phyloP scores from a whole-genome alignment of 192 early-diverging fungal species.

The Jimgerdemannia lactiflua region DNA sequence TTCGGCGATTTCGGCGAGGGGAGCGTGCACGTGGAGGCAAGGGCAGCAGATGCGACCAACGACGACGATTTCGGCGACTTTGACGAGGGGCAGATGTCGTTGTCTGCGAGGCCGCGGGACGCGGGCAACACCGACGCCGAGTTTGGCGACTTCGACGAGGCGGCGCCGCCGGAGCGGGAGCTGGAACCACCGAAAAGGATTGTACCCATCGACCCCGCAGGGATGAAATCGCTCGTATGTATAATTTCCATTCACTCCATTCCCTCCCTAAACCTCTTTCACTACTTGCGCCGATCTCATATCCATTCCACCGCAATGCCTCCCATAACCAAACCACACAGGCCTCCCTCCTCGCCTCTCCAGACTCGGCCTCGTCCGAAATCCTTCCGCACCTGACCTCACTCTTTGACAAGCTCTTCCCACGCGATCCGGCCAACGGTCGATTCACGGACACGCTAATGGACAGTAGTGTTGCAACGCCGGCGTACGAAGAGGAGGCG shows the following conservation, averaged over 20 bases:
- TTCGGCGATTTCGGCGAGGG: conserved; percentile 22
- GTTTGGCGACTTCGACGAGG: conserved; percentile 3
- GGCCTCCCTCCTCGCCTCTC: background rate
- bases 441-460: background rate
- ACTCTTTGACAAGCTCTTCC: background rate
- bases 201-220: background rate
- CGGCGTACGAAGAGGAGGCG: background rate
- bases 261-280: too few relatives aligned
- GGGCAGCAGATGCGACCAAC: background rate
- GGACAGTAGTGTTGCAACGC: background rate
- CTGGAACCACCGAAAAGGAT: background rate
- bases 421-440: background rate
- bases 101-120: background rate
- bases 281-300: too few relatives aligned
- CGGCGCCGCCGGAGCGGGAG: background rate
- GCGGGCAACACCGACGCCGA: background rate
- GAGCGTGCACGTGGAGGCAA: background rate
- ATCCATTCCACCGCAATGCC: too few relatives aligned
- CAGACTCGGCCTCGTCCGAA: background rate
- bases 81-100: background rate
- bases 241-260: background rate
- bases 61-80: background rate
- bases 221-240: background rate
- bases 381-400: background rate
- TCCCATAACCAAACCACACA: background rate